Evolutionary conservation across 2,329 filamentous ascomycete genomes (phyloP).

Genomic region (Penicillium sp.): DNA sequence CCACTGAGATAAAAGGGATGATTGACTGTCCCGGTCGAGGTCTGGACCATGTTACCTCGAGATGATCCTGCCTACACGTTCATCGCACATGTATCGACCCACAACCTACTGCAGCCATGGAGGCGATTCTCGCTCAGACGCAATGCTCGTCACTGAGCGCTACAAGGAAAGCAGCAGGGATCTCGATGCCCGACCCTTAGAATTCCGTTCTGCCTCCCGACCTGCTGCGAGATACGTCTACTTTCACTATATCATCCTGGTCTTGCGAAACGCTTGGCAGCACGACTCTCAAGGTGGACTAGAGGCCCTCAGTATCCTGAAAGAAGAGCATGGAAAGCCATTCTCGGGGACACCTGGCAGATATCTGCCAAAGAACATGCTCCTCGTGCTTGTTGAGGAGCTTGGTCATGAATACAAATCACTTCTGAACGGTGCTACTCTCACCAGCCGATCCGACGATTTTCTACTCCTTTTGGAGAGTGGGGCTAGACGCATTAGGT

Average conservation of each 20-base stretch:
- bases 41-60: slow-evolving; percentile 11
- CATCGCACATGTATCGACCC: slow-evolving; percentile 8
- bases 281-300: neutral
- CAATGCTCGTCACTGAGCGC: too few relatives aligned
- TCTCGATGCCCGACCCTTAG: slow-evolving; percentile 14
- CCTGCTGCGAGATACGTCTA: slow-evolving; percentile 24
- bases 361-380: slow-evolving; percentile 19
- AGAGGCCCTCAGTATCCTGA: too few relatives aligned
- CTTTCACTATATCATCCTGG: slow-evolving; percentile 26
- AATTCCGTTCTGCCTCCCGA: slow-evolving; percentile 15
- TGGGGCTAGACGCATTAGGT: neutral
- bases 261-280: slow-evolving; percentile 20
- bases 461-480: neutral
- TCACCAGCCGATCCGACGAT: neutral
- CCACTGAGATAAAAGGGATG: too few relatives aligned
- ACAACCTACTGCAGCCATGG: slow-evolving; percentile 1
- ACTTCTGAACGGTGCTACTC: neutral
- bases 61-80: slow-evolving; percentile 9
- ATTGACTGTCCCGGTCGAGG: slow-evolving; percentile 11
- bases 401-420: slow-evolving; percentile 9
- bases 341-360: slow-evolving; percentile 20
- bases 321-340: slow-evolving; percentile 12
- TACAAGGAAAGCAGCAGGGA: slow-evolving; percentile 16
- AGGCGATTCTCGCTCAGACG: too few relatives aligned
- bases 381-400: slow-evolving; percentile 8